These are phyloP conservation scores for Debaryomyces fabryi DNA, from an alignment of 1,139 yeast species.

Conservation along the genomic window DNA sequence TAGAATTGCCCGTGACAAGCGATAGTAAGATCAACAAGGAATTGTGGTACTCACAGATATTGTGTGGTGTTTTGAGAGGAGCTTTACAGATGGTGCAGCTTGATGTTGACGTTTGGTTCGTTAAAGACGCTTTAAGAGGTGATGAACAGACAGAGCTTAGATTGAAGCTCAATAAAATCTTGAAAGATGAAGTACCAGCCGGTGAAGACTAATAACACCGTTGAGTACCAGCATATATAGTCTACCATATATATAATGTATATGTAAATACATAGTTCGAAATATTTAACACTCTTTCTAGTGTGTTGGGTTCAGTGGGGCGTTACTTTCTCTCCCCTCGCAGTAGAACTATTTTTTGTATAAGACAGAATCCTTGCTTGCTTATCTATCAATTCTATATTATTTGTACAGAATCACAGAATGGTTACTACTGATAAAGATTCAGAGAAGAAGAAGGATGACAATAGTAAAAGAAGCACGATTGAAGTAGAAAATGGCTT, in stretches of 20 bases:
- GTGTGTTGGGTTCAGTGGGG: neutral
- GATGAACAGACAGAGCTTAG: slow-evolving; percentile 80
- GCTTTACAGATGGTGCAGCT: slow-evolving; percentile 95
- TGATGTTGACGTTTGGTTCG: slow-evolving; percentile 82
- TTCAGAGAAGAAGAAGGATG: neutral
- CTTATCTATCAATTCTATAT: neutral
- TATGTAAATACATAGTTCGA: neutral
- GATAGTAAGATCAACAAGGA: slow-evolving; percentile 71
- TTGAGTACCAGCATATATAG: neutral
- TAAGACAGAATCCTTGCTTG: neutral
- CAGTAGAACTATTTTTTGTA: neutral
- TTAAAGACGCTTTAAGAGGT: slow-evolving; percentile 81
- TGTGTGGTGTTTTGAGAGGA: slow-evolving; percentile 89
- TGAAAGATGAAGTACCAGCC: slow-evolving; percentile 95
- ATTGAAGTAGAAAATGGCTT: slow-evolving; percentile 3
- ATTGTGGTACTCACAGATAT: slow-evolving; percentile 88
- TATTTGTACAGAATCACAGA: neutral
- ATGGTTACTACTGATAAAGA: slow-evolving; percentile 1
- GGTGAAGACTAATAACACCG: slow-evolving; percentile 70
- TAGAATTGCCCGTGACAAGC: slow-evolving; percentile 71
- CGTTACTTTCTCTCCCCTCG: slow-evolving; percentile 1
- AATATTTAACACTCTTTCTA: neutral
- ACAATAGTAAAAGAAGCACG: neutral
- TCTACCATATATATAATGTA: slow-evolving; percentile 7
- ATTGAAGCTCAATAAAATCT: slow-evolving; percentile 67